phyloP scores from a whole-genome alignment of 2,329 filamentous ascomycete species.

The Lecanicillium sp. region DNA sequence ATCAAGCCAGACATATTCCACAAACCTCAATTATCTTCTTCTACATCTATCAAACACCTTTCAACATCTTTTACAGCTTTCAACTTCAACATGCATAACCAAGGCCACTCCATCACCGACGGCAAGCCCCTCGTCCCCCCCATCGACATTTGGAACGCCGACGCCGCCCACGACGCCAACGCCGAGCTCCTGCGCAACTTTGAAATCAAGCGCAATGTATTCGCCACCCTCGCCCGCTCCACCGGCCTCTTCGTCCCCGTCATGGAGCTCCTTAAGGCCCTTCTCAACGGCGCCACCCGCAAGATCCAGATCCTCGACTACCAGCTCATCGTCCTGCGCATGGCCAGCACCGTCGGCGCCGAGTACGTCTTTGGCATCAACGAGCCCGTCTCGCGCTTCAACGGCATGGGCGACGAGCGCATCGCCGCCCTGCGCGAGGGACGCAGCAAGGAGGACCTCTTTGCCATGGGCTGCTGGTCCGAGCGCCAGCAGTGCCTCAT shows the following conservation, averaged over 20 bases:
- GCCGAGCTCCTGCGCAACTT: constrained; percentile 1
- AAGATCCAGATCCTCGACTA: constrained; percentile 1
- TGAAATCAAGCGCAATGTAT: neutral
- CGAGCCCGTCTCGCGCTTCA: neutral
- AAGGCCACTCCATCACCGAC: neutral
- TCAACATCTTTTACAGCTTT: neutral
- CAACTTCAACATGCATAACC: neutral
- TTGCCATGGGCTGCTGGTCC: neutral
- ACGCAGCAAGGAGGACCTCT: neutral
- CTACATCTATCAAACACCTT: neutral
- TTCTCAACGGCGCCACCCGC: neutral
- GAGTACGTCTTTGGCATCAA: constrained; percentile 4
- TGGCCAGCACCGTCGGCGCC: constrained; percentile 2
- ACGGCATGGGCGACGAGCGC: neutral
- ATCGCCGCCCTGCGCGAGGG: neutral
- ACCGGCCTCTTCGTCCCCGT: neutral
- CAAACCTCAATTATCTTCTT: no score
- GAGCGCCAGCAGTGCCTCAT: constrained; percentile 1
- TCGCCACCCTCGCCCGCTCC: neutral
- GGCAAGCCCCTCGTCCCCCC: neutral
- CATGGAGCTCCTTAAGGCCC: constrained; percentile 1
- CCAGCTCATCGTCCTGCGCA: constrained; percentile 2
- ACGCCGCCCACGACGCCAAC: neutral
- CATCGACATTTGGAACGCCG: neutral
- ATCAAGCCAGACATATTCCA: no score